Conservation (phyloP, 2,329 filamentous ascomycete species). For the Blastomyces parvus region DNA sequence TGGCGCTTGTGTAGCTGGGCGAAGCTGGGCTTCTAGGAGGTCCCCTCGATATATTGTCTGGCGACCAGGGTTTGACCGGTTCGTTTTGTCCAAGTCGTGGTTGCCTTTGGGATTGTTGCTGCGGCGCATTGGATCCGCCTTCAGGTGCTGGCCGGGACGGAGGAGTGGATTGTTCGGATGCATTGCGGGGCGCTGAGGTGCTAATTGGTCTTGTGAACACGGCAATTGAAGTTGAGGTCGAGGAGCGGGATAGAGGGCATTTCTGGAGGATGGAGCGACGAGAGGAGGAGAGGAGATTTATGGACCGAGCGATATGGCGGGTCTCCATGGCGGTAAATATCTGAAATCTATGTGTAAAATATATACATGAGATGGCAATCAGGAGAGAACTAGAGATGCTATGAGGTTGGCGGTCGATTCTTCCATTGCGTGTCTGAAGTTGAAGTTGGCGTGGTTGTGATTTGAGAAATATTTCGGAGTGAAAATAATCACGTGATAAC, state of each 20-base stretch:
- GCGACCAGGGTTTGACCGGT: not conserved
- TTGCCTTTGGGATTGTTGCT: not conserved
- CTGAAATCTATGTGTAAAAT: not conserved
- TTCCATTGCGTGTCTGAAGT: not conserved
- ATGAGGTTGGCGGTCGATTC: not conserved
- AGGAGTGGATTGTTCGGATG: not conserved
- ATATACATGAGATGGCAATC: not conserved
- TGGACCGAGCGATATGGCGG: slow-evolving; percentile 10
- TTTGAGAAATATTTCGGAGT: not conserved
- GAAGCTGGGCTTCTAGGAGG: not conserved
- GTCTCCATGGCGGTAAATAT: slow-evolving; percentile 11
- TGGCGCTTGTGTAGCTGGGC: not conserved
- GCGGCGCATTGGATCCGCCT: not conserved
- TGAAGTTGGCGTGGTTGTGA: not conserved
- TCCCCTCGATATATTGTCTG: not conserved
- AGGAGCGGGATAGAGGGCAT: slow-evolving; percentile 3
- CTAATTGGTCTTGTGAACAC: not conserved
- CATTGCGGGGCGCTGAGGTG: not conserved
- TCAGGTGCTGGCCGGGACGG: not conserved
- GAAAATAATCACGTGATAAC: not conserved
- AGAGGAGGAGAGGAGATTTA: slow-evolving; percentile 5
- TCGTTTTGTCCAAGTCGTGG: not conserved
- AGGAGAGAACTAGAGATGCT: not conserved
- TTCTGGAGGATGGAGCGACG: not conserved
- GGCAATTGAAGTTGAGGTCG: slow-evolving; percentile 5